Evolutionary conservation across 2,329 filamentous ascomycete genomes (phyloP), one percentile per base, ranked within the genome.

Genomic region (Triangularia verruculosa): DNA sequence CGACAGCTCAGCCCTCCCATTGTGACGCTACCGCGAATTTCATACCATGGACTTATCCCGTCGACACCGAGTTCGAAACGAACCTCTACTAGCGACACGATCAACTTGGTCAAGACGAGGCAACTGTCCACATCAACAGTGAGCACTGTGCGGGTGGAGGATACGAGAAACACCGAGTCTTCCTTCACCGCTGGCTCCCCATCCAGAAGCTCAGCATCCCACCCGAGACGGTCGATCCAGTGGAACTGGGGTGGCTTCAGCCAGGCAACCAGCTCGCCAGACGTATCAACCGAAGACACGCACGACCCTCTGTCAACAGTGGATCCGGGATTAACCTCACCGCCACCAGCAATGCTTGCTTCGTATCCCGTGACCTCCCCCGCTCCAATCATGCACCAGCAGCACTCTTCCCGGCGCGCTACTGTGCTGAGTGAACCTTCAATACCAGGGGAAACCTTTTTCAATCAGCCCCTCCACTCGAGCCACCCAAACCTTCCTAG

Each of bases 21-120:
- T 20, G 8, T 47, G 13, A 20, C 39, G 7, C 71, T 72, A 1
- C 74, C 76, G 2, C 69, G 68, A 1, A 76, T 77, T 11, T 68
- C 66, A 25, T 73, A 72, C 24, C 72, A 78, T 51, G 75, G 75
- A 0, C 64, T 77, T 1, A 70, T 77, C 1, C 67, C 74, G 0
- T 73, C 73, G 0, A 70, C 72, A 1, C 71, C 72, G 1, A 68
- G 47, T 15, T 73, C 72, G 2, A 68, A 69, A 3, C 65, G 70
- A 17, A 66, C 63, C 3, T 70, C 69, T 15, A 63, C 63, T 8
- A 60, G 53, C 1, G 69, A 69, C 24, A 67, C 69, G 51, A 39
- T 64, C 2, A 11, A 39, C 34, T 27, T 55, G 3, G 43, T 25
- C 11, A 71, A 70, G 22, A 32, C 57, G 12, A 39, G 52, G 11